Base-by-base conservation (phyloP, 2,329 filamentous ascomycete species). In the Metarhizium humberi region DNA sequence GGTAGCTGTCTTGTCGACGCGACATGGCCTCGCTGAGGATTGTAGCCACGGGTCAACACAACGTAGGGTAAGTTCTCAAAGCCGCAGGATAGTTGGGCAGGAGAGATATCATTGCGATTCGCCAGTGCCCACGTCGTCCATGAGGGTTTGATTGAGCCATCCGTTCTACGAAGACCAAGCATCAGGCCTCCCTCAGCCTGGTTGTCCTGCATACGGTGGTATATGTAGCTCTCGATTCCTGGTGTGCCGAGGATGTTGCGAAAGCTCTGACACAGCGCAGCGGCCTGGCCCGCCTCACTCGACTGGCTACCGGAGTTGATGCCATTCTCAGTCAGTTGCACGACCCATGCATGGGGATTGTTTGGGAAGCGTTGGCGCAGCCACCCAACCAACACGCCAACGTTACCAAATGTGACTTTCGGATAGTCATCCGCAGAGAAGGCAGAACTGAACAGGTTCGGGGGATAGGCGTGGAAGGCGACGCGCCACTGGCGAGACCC, bases 241-340 rank as follows among this genome's bases (percentile, higher is more conserved):
- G 51, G 51, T n/a, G 51, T 52, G 16, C 51, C 51, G 49, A 52
- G 51, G 2, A 34, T n/a, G 1, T 52, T 52, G 51, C 38, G 51
- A 20, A 52, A 52, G 36, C 10, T 30, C 5, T 52, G 36, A 40
- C 51, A 46, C 20, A 52, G 6, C 14, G 46, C 46, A 2, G 46
- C 25, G 6, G 49, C 49, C 32, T 51, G 30, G 13, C 16, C n/a
- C 16, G 49, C 49, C 30, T 40, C 30, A 14, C 3, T 38, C 16
- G 36, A 36, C 30, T 34, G 30, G 32, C 30, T 29, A 10, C 49
- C 49, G 11, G 49, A 51, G 30, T 40, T 38, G 49, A 51, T 29
- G 2, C 49, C 49, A n/a, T 38, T 36, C 25, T 51, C 49, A 7
- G 36, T 40, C 11, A 51, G 36, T 29, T 51, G 49, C 7, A 51